Evolutionary conservation across 768 basidiomycete species (phyloP), one percentile per base, ranked within the genome.

Genomic region (Tulasnella sp.): DNA sequence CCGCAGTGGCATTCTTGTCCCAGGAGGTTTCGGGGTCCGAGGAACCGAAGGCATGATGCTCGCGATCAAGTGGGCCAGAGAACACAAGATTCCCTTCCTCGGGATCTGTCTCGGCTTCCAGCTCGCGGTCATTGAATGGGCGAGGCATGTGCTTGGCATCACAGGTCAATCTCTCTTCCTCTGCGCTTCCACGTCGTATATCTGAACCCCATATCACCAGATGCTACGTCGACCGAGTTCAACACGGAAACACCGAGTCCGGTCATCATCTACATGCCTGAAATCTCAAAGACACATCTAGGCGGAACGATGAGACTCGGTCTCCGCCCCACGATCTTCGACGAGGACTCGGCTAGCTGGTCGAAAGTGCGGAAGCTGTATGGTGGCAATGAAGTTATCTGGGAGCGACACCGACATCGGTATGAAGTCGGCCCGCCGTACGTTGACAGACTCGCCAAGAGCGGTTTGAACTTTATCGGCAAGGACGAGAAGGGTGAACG

Each of bases 301-400:
- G 98, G 98, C 76, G 98, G 98, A 31, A 99, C 97, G n/a, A 99
- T 99, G 98, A 93, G 98, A 18, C 90, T 98, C n/a, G 98, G 98
- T 34, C 89, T 99, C 60, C 92, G 97, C n/a, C 96, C 97, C 4
- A 99, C 97, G 2, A 90, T 98, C 73, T 98, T 99, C 85, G 91
- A 93, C 80, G 85, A 88, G 12, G 89, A 87, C 18, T 92, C 91
- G 1, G 93, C 93, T 84, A 84, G 85, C 24, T 95, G 93, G 93
- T 93, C 92, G 73, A 91, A 90, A 81, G 87, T 90, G 34, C 89
- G 96, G 44, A 90, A 90, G 85, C 87, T 99, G 84, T 99, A 99
- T 84, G 98, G 93, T 20, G 93, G 93, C 24, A 89, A 89, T 1
- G 89, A 88, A 34, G 93, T 89, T 84, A 94, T 96, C 82, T 99